These are phyloP conservation scores for Colletotrichum lentis DNA, from an alignment of 2,329 filamentous ascomycete genomes.

Conservation along the genomic window DNA sequence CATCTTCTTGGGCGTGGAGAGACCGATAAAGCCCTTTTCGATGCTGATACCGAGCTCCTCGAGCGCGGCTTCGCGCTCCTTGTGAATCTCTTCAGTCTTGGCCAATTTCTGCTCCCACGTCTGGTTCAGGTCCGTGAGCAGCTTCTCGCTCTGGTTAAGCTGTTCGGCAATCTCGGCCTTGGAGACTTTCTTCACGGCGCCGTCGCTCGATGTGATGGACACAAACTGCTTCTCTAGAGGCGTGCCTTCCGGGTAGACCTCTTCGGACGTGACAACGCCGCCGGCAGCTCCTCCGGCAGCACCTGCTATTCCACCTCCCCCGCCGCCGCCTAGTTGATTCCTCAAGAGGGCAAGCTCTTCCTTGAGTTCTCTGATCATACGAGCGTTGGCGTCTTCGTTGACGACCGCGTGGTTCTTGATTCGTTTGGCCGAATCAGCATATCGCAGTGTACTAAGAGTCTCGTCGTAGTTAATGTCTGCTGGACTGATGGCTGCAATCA, in stretches of 20 bases:
- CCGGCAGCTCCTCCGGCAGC: constrained; percentile 56
- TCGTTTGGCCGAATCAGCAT: constrained; percentile 96
- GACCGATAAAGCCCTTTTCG: constrained; percentile 94
- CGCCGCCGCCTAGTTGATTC: constrained; percentile 77
- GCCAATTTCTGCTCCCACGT: constrained; percentile 97
- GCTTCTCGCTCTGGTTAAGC: constrained; percentile 93
- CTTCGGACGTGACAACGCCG: constrained; percentile 67
- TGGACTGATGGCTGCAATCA: constrained; percentile 98
- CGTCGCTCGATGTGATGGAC: constrained; percentile 87
- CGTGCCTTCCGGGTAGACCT: constrained; percentile 90
- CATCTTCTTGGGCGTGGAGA: constrained; percentile 98
- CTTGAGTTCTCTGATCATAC: constrained; percentile 98
- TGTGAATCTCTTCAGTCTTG: constrained; percentile 97
- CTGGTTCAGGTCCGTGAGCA: constrained; percentile 94
- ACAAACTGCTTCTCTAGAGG: constrained; percentile 96
- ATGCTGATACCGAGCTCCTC: constrained; percentile 99
- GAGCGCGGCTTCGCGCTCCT: constrained; percentile 91
- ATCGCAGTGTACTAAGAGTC: constrained; percentile 92
- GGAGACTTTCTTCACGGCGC: constrained; percentile 90
- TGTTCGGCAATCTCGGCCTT: constrained; percentile 99
- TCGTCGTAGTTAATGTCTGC: constrained; percentile 99
- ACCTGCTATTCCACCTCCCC: constrained; percentile 53
- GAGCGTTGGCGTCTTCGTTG: constrained; percentile 97
- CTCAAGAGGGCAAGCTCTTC: constrained; percentile 88
- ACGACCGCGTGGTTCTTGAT: constrained; percentile 99